Evolutionary conservation across 768 basidiomycete species (phyloP).

Genomic region (Sutorius australiensis): DNA sequence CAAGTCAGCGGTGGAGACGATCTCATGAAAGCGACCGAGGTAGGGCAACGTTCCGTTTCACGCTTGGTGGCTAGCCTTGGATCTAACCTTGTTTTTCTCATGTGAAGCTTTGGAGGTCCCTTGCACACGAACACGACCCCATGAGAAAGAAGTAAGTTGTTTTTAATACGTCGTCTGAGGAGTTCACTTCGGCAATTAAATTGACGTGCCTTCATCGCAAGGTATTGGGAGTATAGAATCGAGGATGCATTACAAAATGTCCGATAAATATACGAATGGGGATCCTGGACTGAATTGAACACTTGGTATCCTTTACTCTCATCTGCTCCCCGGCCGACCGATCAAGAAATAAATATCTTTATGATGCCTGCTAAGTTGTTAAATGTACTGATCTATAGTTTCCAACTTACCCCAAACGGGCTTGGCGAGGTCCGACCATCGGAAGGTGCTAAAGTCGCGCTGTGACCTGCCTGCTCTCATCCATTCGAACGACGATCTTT

Average conservation of each 20-base stretch:
- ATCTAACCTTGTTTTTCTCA: slow-evolving; percentile 11
- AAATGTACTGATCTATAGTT: neutral
- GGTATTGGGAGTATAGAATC: slow-evolving; percentile 79
- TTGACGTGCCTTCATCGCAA: slow-evolving; percentile 29
- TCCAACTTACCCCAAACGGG: neutral
- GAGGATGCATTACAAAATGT: slow-evolving; percentile 40
- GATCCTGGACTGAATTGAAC: slow-evolving; percentile 7
- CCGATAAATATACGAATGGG: slow-evolving; percentile 15
- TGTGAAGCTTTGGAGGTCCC: slow-evolving; percentile 62
- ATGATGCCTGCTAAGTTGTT: neutral
- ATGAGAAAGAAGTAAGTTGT: slow-evolving; percentile 70
- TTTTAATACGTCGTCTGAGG: slow-evolving; percentile 4
- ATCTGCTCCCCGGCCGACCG: neutral
- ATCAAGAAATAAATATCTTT: neutral
- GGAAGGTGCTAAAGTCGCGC: slow-evolving; percentile 21
- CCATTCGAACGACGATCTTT: slow-evolving; percentile 63
- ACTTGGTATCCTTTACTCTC: neutral
- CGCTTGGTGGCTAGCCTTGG: neutral
- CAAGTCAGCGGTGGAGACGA: slow-evolving; percentile 53
- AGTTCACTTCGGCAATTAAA: slow-evolving; percentile 23
- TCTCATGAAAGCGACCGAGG: slow-evolving; percentile 47
- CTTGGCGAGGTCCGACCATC: neutral
- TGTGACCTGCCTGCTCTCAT: slow-evolving; percentile 18
- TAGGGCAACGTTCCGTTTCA: slow-evolving; percentile 22
- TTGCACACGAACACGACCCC: slow-evolving; percentile 67